phyloP scores from a whole-genome alignment of 768 basidiomycete species.

The Cystofilobasidium bisporidii region DNA sequence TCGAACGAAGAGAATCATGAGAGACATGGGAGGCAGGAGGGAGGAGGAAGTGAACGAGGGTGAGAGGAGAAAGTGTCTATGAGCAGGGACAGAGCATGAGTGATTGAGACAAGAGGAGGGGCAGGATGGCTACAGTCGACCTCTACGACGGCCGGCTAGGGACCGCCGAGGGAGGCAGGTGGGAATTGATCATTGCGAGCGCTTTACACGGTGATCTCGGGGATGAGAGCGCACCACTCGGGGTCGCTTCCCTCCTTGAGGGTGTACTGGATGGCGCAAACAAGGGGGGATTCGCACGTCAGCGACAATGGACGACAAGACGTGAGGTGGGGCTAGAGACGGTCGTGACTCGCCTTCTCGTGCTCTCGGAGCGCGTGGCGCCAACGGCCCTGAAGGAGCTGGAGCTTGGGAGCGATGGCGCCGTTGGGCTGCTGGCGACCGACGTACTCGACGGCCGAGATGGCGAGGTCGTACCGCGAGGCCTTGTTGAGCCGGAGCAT shows the following conservation, averaged over 20 bases:
- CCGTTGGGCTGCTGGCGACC: constrained; percentile 32
- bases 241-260: constrained; percentile 21
- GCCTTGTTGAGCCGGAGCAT: constrained; percentile 39
- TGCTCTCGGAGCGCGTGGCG: constrained; percentile 56
- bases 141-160: too few relatives aligned
- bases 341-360: constrained; percentile 38
- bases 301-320: not conserved
- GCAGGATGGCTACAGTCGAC: too few relatives aligned
- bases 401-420: constrained; percentile 47
- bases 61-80: too few relatives aligned
- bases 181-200: too few relatives aligned
- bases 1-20: too few relatives aligned
- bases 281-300: not conserved
- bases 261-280: constrained; percentile 14
- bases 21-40: too few relatives aligned
- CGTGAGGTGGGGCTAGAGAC: not conserved
- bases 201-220: not conserved
- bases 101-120: too few relatives aligned
- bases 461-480: constrained; percentile 39
- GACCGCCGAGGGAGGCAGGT: too few relatives aligned
- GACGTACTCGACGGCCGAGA: constrained; percentile 38
- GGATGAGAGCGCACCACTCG: constrained; percentile 19
- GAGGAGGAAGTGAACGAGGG: too few relatives aligned
- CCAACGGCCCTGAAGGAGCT: constrained; percentile 51
- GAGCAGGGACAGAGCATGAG: too few relatives aligned